Percentiles rank a stretch among this genome's conserved stretches.
Conservation (phyloP, 2,329 filamentous ascomycete species). For the Alternaria metachromatica region DNA sequence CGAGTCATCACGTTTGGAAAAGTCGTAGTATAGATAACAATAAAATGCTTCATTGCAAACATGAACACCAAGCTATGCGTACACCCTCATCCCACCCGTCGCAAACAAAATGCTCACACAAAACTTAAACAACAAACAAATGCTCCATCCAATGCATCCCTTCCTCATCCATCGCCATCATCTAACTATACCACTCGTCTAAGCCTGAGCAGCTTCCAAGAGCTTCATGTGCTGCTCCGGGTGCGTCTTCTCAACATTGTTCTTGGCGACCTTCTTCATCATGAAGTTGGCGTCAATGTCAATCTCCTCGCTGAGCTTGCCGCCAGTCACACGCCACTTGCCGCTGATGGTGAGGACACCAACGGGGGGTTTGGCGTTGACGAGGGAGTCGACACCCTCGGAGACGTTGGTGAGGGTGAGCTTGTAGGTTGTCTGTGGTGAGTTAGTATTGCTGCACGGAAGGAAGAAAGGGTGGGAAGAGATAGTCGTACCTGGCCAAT, state of each 20-base stretch:
- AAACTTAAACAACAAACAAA: neutral
- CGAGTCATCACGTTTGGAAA: too few relatives aligned
- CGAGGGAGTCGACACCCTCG: conserved; percentile 46
- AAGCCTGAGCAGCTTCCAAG: conserved; percentile 40
- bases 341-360: conserved; percentile 49
- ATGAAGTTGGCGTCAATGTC: conserved; percentile 53
- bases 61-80: neutral
- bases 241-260: conserved; percentile 50
- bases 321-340: conserved; percentile 46
- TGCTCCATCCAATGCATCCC: neutral
- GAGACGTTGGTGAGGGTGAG: conserved; percentile 49
- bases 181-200: neutral
- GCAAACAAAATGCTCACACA: neutral
- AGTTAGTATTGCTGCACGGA: too few relatives aligned
- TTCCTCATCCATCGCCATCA: neutral
- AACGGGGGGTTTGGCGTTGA: conserved; percentile 50
- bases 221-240: conserved; percentile 47
- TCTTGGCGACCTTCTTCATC: conserved; percentile 53
- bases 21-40: neutral
- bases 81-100: neutral
- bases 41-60: neutral
- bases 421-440: conserved; percentile 47
- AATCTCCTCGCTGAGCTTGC: conserved; percentile 46
- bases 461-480: neutral
- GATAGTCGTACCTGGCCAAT: conserved; percentile 41